These are phyloP conservation scores for Rhinocladiella similis DNA, from an alignment of 2,329 filamentous ascomycete species.

Conservation along the genomic window DNA sequence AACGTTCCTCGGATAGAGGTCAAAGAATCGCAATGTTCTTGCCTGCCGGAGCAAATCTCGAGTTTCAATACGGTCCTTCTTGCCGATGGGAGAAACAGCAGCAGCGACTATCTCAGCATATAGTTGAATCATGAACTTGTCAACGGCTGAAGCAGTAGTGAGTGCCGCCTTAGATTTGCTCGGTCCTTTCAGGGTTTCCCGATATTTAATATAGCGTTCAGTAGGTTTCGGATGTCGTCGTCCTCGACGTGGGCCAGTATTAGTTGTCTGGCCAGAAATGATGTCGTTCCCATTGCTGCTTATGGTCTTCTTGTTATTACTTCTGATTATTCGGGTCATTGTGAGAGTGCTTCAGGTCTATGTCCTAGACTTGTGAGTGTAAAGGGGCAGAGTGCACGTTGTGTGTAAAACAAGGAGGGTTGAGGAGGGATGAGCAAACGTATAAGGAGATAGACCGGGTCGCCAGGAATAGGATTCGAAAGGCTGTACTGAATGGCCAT, in stretches of 20 bases:
- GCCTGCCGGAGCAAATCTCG: not conserved
- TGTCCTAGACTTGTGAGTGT: not conserved
- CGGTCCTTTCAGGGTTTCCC: not conserved
- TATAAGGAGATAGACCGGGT: not conserved
- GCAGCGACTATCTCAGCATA: not conserved
- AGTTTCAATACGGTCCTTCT: not conserved
- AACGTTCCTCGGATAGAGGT: not conserved
- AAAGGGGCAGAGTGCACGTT: not conserved
- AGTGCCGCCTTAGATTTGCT: not conserved
- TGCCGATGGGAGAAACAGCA: not conserved
- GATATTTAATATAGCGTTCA: not conserved
- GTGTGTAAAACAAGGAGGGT: not conserved
- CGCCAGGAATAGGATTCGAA: slow-evolving; percentile 5
- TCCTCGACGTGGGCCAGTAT: not conserved
- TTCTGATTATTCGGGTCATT: not conserved
- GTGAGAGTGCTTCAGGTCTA: not conserved
- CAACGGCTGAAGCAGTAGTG: not conserved
- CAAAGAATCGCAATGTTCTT: slow-evolving; percentile 1
- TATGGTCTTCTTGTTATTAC: not conserved
- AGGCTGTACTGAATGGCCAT: not conserved
- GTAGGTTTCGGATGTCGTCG: not conserved
- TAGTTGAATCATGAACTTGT: not conserved
- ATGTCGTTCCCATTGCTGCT: not conserved
- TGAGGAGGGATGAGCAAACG: not conserved
- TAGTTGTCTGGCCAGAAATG: not conserved